Evolutionary conservation across 257 asterid species (phyloP).

Genomic region (Anisodus acutangulus): DNA sequence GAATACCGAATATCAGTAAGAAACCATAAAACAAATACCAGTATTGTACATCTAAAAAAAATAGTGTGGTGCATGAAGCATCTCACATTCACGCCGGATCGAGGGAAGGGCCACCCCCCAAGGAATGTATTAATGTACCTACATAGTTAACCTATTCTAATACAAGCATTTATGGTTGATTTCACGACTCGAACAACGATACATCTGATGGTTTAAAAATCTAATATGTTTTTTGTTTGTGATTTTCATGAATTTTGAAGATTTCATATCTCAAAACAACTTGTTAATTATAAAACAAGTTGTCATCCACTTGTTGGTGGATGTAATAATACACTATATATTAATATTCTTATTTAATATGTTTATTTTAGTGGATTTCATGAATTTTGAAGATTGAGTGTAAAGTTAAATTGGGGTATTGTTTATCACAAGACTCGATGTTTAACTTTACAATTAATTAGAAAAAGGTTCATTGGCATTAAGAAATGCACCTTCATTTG

Average conservation of each 20-base stretch:
- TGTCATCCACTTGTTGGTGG: not conserved
- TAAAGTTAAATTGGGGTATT: not conserved
- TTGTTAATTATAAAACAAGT: not conserved
- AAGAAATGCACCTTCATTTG: not conserved
- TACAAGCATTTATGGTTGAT: not conserved
- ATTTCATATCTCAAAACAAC: not conserved
- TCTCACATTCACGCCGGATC: too few species aligned
- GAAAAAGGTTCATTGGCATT: conserved; percentile 7
- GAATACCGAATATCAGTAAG: too few species aligned
- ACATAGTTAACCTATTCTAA: too few species aligned
- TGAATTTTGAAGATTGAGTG: not conserved
- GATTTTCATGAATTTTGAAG: too few species aligned
- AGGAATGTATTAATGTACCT: too few species aligned
- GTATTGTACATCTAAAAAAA: too few species aligned
- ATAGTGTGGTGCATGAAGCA: too few species aligned
- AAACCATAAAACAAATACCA: too few species aligned
- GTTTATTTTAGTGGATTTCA: not conserved
- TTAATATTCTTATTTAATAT: not conserved
- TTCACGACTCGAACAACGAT: too few species aligned
- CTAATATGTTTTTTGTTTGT: too few species aligned
- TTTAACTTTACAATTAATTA: conserved; percentile 18
- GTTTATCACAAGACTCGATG: not conserved
- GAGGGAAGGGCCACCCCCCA: too few species aligned
- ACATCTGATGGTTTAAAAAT: too few species aligned
- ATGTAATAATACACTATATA: not conserved